These are phyloP conservation scores for Xanthoparmelia taractica DNA, from an alignment of 495 filamentous ascomycete species.

Conservation along the genomic window DNA sequence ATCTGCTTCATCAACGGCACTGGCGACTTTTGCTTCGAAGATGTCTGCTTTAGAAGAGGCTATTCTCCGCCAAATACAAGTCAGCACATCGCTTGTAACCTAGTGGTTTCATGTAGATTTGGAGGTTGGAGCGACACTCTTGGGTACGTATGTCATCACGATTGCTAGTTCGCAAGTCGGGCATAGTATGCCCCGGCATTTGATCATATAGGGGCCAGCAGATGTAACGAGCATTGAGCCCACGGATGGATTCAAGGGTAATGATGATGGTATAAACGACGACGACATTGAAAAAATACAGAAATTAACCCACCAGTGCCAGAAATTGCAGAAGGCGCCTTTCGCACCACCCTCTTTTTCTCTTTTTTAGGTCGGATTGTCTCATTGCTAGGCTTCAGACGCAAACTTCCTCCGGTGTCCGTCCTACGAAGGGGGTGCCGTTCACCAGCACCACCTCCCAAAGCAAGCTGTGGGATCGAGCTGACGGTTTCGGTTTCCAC, in stretches of 20 bases:
- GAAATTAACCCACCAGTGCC: conserved; percentile 58
- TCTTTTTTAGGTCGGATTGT: conserved; percentile 90
- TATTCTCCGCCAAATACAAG: conserved; percentile 38
- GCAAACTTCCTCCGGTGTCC: conserved; percentile 63
- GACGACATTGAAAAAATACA: conserved; percentile 27
- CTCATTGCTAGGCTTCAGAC: conserved; percentile 81
- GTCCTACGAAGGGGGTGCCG: conserved; percentile 45
- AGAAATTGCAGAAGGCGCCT: conserved; percentile 60
- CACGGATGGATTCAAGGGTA: conserved; percentile 21
- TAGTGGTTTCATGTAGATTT: conserved; percentile 6
- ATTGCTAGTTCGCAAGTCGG: conserved; percentile 11
- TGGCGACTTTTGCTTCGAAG: conserved; percentile 94
- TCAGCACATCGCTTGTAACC: conserved; percentile 42
- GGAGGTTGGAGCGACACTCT: not conserved
- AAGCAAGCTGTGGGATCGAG: conserved; percentile 81
- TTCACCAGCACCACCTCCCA: conserved; percentile 59
- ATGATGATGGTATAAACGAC: conserved; percentile 15
- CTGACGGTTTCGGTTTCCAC: conserved; percentile 96
- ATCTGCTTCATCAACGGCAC: conserved; percentile 83
- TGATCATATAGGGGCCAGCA: conserved; percentile 7
- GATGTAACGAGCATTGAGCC: conserved; percentile 6
- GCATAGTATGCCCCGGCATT: not conserved
- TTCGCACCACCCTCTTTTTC: conserved; percentile 69
- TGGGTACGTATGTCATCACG: conserved; percentile 3
- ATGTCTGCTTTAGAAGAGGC: conserved; percentile 96